A percentile compares a stretch with the other conserved stretches of the same genome.
Evolutionary conservation across 2,329 filamentous ascomycete genomes (phyloP).

Genomic region (Monilinia polystroma): DNA sequence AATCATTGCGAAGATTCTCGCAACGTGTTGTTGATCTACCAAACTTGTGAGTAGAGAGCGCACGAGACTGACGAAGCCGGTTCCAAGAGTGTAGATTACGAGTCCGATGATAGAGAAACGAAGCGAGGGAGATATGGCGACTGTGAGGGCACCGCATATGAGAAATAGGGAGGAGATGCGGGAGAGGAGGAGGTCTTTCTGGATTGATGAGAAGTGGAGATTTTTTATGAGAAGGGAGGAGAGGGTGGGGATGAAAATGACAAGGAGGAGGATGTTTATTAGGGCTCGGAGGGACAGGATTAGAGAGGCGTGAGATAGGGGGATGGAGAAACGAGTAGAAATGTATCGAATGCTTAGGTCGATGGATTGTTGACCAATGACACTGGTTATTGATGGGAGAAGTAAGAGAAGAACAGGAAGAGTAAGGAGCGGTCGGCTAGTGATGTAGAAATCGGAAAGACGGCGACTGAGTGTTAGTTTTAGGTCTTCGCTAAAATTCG

Average conservation of each 20-base stretch:
- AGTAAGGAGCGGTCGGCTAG: slow-evolving; percentile 32
- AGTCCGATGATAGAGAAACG: slow-evolving; percentile 31
- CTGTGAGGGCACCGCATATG: slow-evolving; percentile 28
- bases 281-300: slow-evolving; percentile 36
- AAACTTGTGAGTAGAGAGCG: slow-evolving; percentile 34
- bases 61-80: slow-evolving; percentile 29
- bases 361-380: slow-evolving; percentile 28
- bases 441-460: slow-evolving; percentile 1
- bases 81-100: slow-evolving; percentile 34
- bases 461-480: slow-evolving; percentile 26
- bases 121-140: slow-evolving; percentile 33
- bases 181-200: slow-evolving; percentile 36
- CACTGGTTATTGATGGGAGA: slow-evolving; percentile 30
- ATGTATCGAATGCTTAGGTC: slow-evolving; percentile 36
- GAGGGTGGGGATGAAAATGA: slow-evolving; percentile 32
- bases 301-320: slow-evolving; percentile 31
- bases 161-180: slow-evolving; percentile 31
- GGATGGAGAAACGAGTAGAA: slow-evolving; percentile 35
- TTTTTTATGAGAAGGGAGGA: slow-evolving; percentile 30
- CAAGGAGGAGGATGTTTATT: slow-evolving; percentile 34
- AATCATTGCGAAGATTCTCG: slow-evolving; percentile 34
- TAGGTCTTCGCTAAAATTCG: slow-evolving; percentile 1
- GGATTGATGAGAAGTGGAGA: slow-evolving; percentile 26
- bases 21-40: slow-evolving; percentile 35
- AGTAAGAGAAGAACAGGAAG: slow-evolving; percentile 39